A percentile compares a stretch with the other conserved stretches of the same genome.
Evolutionary conservation across 495 filamentous ascomycete species (phyloP).

Genomic region (Pseudomonodictys pantanalensis): DNA sequence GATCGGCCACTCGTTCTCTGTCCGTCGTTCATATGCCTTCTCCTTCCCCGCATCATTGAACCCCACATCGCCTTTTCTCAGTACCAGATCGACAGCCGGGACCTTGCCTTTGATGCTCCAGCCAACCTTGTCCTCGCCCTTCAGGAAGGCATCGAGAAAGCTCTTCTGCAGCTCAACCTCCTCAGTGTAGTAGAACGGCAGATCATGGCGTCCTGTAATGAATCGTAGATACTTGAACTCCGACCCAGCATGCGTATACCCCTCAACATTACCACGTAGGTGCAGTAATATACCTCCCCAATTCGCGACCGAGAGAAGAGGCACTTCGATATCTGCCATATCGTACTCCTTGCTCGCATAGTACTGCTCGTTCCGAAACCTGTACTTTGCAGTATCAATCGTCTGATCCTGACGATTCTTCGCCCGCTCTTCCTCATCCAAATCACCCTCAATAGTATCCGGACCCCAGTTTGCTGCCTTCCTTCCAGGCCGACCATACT

Average conservation of each 20-base stretch:
- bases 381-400: conserved; percentile 53
- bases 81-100: conserved; percentile 54
- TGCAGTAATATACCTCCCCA: conserved; percentile 65
- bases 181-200: conserved; percentile 67
- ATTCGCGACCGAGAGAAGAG: conserved; percentile 61
- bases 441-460: conserved; percentile 59
- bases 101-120: conserved; percentile 56
- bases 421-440: conserved; percentile 52
- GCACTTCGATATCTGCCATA: conserved; percentile 61
- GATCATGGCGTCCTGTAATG: conserved; percentile 66
- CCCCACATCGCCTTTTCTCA: conserved; percentile 62
- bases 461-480: conserved; percentile 45
- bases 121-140: conserved; percentile 57
- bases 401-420: conserved; percentile 58
- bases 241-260: conserved; percentile 58
- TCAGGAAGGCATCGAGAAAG: conserved; percentile 67
- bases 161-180: conserved; percentile 62
- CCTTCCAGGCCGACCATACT: conserved; percentile 55
- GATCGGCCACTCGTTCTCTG: conserved; percentile 63
- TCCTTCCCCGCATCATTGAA: conserved; percentile 60
- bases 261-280: conserved; percentile 63
- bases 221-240: conserved; percentile 64
- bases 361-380: conserved; percentile 59
- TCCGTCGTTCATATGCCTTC: conserved; percentile 48
- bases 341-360: conserved; percentile 61